Evolutionary conservation across 371 early-diverging fungal species (phyloP).

Genomic region (Actinomortierella ambigua): DNA sequence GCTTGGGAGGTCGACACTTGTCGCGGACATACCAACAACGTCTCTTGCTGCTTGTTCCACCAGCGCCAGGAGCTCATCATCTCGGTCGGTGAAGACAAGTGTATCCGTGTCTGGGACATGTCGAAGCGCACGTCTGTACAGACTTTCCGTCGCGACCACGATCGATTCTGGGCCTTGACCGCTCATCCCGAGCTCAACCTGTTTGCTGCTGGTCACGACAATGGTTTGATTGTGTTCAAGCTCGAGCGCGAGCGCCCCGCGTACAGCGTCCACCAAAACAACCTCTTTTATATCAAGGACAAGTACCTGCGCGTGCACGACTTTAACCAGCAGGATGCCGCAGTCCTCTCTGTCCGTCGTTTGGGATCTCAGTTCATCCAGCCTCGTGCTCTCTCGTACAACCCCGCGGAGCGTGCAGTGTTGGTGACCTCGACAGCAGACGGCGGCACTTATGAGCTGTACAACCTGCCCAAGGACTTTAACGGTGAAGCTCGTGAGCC

Average conservation of each 20-base stretch:
- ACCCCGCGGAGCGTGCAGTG: conserved; percentile 91
- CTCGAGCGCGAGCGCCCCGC: conserved; percentile 96
- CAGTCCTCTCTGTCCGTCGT: conserved; percentile 77
- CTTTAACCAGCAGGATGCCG: conserved; percentile 76
- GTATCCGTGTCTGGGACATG: conserved; percentile 97
- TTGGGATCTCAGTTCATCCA: conserved; percentile 69
- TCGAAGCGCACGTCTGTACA: conserved; percentile 90
- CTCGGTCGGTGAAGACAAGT: conserved; percentile 96
- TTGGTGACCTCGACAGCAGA: conserved; percentile 83
- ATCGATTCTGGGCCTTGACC: conserved; percentile 97
- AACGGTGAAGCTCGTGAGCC: conserved; percentile 70
- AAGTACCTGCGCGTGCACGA: conserved; percentile 84
- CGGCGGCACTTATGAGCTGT: conserved; percentile 89
- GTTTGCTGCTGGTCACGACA: conserved; percentile 98
- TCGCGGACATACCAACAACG: conserved; percentile 98
- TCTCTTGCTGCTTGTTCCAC: conserved; percentile 93
- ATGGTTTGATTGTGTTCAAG: conserved; percentile 96
- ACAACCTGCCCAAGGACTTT: conserved; percentile 77
- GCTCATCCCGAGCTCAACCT: conserved; percentile 94
- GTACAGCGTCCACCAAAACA: conserved; percentile 77
- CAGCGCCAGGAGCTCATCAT: conserved; percentile 92
- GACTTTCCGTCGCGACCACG: conserved; percentile 94
- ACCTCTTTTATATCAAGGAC: conserved; percentile 85
- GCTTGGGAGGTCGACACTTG: conserved; percentile 99
- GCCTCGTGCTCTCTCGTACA: conserved; percentile 87